phyloP scores from a whole-genome alignment of 1,284 basidiomycete species.

The Thelephora terrestris region DNA sequence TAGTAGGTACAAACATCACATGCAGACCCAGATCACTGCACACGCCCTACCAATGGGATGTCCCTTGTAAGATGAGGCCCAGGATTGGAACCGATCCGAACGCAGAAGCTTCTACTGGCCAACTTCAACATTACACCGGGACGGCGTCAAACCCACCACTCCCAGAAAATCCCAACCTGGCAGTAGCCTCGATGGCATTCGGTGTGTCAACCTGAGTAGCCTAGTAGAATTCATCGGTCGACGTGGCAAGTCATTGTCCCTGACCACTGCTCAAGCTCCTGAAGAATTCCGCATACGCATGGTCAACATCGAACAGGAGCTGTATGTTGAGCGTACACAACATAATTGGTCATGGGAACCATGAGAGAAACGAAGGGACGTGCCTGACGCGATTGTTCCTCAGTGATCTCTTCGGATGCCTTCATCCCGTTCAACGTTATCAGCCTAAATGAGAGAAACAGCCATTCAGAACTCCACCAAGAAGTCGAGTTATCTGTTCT shows the following conservation, averaged over 20 bases:
- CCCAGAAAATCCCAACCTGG: too few species aligned
- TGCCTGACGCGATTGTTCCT: constrained; percentile 92
- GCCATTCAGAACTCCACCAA: not conserved
- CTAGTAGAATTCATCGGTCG: too few species aligned
- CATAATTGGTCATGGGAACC: not conserved
- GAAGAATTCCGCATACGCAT: constrained; percentile 96
- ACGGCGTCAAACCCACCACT: too few species aligned
- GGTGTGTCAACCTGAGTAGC: too few species aligned
- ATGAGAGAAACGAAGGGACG: not conserved
- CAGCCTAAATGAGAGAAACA: constrained; percentile 45
- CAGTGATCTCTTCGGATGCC: constrained; percentile 92
- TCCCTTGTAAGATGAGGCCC: too few species aligned
- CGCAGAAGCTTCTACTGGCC: too few species aligned
- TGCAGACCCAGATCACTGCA: too few species aligned
- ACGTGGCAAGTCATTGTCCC: not conserved
- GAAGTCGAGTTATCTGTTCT: not conserved
- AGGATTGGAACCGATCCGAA: too few species aligned
- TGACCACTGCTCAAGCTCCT: constrained; percentile 57
- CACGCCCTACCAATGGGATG: too few species aligned
- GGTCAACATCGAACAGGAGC: constrained; percentile 94
- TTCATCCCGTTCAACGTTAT: constrained; percentile 97
- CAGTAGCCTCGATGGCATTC: too few species aligned
- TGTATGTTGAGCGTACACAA: constrained; percentile 21
- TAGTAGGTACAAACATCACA: too few species aligned
- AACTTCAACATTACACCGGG: too few species aligned